phyloP scores from a whole-genome alignment of 1,139 yeast genomes.

The Hansenula sp. region DNA sequence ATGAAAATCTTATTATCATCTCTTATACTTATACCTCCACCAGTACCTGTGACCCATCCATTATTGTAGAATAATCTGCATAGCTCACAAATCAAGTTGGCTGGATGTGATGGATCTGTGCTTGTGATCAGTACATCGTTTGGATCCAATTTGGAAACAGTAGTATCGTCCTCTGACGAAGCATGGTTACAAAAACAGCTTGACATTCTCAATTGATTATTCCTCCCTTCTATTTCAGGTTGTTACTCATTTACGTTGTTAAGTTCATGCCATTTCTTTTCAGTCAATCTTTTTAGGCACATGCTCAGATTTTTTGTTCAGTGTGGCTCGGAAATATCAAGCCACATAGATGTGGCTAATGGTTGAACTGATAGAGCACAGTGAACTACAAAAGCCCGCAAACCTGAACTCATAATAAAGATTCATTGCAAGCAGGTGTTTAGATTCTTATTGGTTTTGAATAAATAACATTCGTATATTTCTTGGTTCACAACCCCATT shows the following conservation, averaged over 20 bases:
- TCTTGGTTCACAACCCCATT: constrained; percentile 8
- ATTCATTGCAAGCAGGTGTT: not conserved
- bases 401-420: not conserved
- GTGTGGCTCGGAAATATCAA: too few species aligned
- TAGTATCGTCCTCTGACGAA: not conserved
- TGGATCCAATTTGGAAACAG: not conserved
- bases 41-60: constrained; percentile 95
- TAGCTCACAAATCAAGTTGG: constrained; percentile 77
- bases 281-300: too few species aligned
- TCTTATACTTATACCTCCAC: constrained; percentile 88
- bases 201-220: too few species aligned
- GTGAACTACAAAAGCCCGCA: too few species aligned
- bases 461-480: constrained; percentile 1
- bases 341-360: too few species aligned
- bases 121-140: constrained; percentile 36
- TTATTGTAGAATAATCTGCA: constrained; percentile 74
- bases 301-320: too few species aligned
- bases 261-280: too few species aligned
- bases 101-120: constrained; percentile 69
- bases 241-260: too few species aligned
- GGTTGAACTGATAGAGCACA: too few species aligned
- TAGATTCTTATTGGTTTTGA: not conserved
- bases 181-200: not conserved
- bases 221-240: not conserved
- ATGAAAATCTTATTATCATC: constrained; percentile 59